Evolutionary conservation across 441 rosid species (phyloP).

Genomic region (Gossypium laxum): DNA sequence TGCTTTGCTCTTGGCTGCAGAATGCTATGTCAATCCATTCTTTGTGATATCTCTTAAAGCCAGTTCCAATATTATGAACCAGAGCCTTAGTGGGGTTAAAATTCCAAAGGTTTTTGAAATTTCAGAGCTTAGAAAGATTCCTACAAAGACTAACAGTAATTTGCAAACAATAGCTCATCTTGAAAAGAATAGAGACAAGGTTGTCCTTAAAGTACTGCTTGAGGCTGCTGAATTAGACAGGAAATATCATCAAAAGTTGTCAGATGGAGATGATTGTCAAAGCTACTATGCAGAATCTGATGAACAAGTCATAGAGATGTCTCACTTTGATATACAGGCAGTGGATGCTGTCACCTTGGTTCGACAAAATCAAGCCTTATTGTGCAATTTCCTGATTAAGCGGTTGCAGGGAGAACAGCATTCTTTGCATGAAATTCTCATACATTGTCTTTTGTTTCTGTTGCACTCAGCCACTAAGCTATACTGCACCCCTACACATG

Average conservation of each 20-base stretch:
- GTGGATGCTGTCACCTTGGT: slow-evolving; percentile 73
- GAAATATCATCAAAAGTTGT: slow-evolving; percentile 32
- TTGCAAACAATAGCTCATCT: slow-evolving; percentile 43
- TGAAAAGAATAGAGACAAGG: slow-evolving; percentile 64
- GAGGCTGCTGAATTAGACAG: slow-evolving; percentile 69
- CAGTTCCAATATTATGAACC: slow-evolving; percentile 23
- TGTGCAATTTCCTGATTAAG: slow-evolving; percentile 55
- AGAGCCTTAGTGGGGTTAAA: slow-evolving; percentile 19
- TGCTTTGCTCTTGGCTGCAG: slow-evolving; percentile 83
- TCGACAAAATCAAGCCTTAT: slow-evolving; percentile 63
- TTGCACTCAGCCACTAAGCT: slow-evolving; percentile 61
- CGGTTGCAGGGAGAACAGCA: slow-evolving; percentile 51
- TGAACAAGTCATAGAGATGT: slow-evolving; percentile 39
- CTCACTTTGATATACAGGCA: slow-evolving; percentile 40
- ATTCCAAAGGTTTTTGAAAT: slow-evolving; percentile 23
- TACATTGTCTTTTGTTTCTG: slow-evolving; percentile 65
- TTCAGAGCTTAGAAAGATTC: slow-evolving; percentile 25
- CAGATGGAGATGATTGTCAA: slow-evolving; percentile 27
- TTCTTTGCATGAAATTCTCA: slow-evolving; percentile 63
- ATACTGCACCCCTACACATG: slow-evolving; percentile 48
- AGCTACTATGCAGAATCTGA: slow-evolving; percentile 32
- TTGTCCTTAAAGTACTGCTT: slow-evolving; percentile 59
- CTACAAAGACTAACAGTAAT: slow-evolving; percentile 26
- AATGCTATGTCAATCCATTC: slow-evolving; percentile 78
- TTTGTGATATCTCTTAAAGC: slow-evolving; percentile 47